Base-by-base conservation (phyloP, 331 rosid species). In the Pyrus hybrid region DNA sequence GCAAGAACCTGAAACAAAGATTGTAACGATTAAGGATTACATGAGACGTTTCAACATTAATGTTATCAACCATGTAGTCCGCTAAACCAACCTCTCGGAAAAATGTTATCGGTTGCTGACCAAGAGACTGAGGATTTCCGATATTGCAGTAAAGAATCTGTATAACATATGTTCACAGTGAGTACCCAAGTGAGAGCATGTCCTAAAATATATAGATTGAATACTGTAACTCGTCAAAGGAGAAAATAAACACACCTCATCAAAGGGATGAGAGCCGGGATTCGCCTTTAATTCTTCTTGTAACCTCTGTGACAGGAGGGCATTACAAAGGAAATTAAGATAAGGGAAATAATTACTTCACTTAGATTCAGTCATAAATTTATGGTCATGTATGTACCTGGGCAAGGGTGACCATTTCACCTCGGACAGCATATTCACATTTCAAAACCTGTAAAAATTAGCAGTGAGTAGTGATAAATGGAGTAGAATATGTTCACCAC, bases 71-170 rank as follows among this genome's bases (percentile, higher is more conserved):
- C 14, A 25, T 68, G 73, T 13, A 77, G 49, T 71, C 47, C 22
- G 75, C 45, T 45, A 75, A 77, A 76, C 87, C 75, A 82, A 94
- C 99, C 99, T 94, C 99, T 29, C 99, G 91, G 87, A 94, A 94
- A 86, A 85, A 94, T 1, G 97, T 88, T 35, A 94, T 87, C 33
- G 96, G 97, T 70, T 78, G 86, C 91, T 94, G 99, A 58, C 97
- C 96, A 84, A 94, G 99, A 80, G 99, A 90, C 84, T 94, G 99
- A 65, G 99, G 99, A 82, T 94, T 94, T 79, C 99, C 99, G 47
- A 94, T 94, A 87, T 94, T 94, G 89, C 99, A 94, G 88, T 92
- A 94, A 56, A 94, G 81, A 71, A 94, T 90, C 99, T 94, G 80
- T 79, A 74, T 72, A 79, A 77, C 61, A 80, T 56, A 75, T 78